phyloP scores from a whole-genome alignment of 169 alveolate genomes.

The Plasmodium falciparum region DNA sequence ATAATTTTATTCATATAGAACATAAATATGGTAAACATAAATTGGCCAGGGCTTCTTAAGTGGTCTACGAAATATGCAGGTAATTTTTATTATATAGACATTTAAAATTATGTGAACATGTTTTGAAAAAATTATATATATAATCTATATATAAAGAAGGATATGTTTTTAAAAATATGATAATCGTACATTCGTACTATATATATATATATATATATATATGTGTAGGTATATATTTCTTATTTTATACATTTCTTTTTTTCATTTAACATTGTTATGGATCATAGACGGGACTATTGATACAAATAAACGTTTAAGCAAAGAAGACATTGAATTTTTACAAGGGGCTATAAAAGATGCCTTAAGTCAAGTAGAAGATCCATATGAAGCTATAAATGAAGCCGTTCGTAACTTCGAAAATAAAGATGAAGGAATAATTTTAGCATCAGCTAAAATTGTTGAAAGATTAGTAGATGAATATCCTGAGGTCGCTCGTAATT shows the following conservation, averaged over 20 bases:
- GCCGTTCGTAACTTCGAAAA: constrained; percentile 66
- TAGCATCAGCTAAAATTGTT: constrained; percentile 72
- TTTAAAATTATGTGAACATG: background rate
- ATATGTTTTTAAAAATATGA: background rate
- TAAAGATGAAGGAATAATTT: constrained; percentile 64
- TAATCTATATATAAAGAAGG: too few species aligned
- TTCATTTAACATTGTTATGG: background rate
- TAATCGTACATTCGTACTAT: background rate
- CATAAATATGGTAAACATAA: constrained; percentile 66
- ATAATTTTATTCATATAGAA: background rate
- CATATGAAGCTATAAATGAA: constrained; percentile 75
- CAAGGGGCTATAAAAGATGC: constrained; percentile 77
- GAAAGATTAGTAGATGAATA: constrained; percentile 75
- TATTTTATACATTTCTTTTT: background rate
- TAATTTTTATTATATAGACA: constrained; percentile 5
- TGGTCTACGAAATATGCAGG: constrained; percentile 78
- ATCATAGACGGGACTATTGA: constrained; percentile 64
- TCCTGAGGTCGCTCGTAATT: constrained; percentile 66
- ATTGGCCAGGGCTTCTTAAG: constrained; percentile 77
- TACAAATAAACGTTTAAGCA: constrained; percentile 63
- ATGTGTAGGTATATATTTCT: background rate
- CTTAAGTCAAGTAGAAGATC: constrained; percentile 74
- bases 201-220: background rate
- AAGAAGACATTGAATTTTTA: constrained; percentile 73
- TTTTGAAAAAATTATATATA: too few species aligned